phyloP scores from a whole-genome alignment of 2,329 filamentous ascomycete genomes.

The Simplicillium aogashimaense region DNA sequence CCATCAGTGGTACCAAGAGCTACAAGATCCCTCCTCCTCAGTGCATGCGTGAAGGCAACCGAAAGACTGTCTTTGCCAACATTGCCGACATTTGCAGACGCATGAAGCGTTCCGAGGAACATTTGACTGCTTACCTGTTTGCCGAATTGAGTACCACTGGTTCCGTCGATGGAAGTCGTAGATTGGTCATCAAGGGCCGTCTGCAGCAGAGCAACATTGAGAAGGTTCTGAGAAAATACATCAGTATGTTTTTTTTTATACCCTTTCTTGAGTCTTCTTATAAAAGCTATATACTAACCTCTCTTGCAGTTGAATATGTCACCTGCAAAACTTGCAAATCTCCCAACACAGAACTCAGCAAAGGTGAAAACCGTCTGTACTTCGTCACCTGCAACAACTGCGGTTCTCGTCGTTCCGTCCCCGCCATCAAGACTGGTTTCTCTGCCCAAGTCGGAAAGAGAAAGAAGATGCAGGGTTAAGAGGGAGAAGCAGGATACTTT shows the following conservation, averaged over 20 bases:
- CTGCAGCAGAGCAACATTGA: conserved; percentile 99
- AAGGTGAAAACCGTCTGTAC: conserved; percentile 97
- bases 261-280: background rate
- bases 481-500: conserved; percentile 3
- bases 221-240: conserved; percentile 91
- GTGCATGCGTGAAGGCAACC: conserved; percentile 99
- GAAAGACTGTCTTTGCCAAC: conserved; percentile 99
- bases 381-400: conserved; percentile 93
- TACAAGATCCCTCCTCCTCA: conserved; percentile 99
- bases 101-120: conserved; percentile 98
- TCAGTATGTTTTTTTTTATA: conserved; percentile 54
- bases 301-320: conserved; percentile 71
- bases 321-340: conserved; percentile 98
- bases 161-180: conserved; percentile 84
- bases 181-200: conserved; percentile 96
- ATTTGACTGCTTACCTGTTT: conserved; percentile 94
- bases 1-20: conserved; percentile 78
- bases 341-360: conserved; percentile 91
- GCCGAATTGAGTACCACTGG: conserved; percentile 96
- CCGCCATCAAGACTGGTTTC: conserved; percentile 99
- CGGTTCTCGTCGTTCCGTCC: conserved; percentile 75
- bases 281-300: conserved; percentile 16
- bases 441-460: conserved; percentile 98
- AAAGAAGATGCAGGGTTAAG: conserved; percentile 83
- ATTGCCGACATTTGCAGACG: conserved; percentile 97